Percentiles rank a stretch among this genome's conserved stretches.
phyloP scores from a whole-genome alignment of 768 basidiomycete species.

The Royoungia palumana region DNA sequence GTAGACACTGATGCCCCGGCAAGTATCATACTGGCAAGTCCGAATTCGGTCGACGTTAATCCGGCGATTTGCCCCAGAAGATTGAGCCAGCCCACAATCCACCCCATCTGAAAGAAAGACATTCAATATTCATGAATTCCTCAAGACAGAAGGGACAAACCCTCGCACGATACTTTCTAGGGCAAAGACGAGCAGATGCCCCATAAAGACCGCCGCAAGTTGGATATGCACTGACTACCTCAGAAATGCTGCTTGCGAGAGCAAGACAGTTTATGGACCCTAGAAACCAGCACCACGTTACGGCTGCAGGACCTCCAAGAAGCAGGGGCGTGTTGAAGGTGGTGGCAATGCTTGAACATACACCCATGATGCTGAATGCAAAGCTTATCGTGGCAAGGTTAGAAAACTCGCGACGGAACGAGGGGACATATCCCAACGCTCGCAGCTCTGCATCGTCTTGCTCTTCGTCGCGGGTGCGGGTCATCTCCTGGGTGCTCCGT shows the following conservation, averaged over 20 bases:
- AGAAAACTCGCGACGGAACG: constrained; percentile 44
- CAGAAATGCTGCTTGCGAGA: constrained; percentile 29
- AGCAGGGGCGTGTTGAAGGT: constrained; percentile 38
- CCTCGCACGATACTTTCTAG: constrained; percentile 58
- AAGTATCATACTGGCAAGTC: constrained; percentile 36
- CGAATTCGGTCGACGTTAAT: constrained; percentile 35
- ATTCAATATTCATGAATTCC: neutral
- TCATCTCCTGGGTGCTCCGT: neutral
- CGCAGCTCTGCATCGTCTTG: constrained; percentile 23
- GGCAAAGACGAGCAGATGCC: constrained; percentile 75
- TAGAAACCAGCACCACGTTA: constrained; percentile 37
- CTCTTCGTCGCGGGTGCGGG: neutral
- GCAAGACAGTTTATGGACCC: constrained; percentile 28
- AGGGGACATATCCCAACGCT: constrained; percentile 30
- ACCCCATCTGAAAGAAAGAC: constrained; percentile 20
- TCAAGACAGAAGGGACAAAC: constrained; percentile 32
- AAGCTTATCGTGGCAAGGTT: constrained; percentile 36
- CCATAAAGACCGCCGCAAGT: constrained; percentile 48
- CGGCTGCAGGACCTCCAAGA: constrained; percentile 35
- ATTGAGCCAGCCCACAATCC: constrained; percentile 34
- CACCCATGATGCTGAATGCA: constrained; percentile 35
- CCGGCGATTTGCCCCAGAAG: constrained; percentile 25
- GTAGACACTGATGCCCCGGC: constrained; percentile 25
- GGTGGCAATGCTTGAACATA: constrained; percentile 37
- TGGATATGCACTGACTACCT: constrained; percentile 32